Conservation (phyloP, 371 early-diverging fungal species). For the Syncephalastrum racemosum region DNA sequence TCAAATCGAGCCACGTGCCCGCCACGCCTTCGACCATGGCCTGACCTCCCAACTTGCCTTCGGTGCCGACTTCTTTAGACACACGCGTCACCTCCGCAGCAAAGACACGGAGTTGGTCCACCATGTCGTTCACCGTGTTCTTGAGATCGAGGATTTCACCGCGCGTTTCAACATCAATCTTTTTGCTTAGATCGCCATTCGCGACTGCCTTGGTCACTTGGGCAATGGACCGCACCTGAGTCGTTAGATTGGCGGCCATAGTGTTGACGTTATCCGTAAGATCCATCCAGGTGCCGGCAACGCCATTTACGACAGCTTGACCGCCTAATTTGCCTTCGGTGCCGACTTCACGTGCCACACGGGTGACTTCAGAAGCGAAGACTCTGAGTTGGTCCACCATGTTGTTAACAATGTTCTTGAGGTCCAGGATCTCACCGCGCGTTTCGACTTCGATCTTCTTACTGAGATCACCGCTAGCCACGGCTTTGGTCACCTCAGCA, state of each 20-base stretch:
- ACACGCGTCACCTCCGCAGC: constrained; percentile 22
- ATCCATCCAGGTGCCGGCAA: constrained; percentile 42
- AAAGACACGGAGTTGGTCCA: constrained; percentile 21
- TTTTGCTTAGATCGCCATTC: constrained; percentile 17
- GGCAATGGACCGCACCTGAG: constrained; percentile 52
- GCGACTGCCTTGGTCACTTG: constrained; percentile 26
- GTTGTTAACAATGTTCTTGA: constrained; percentile 44
- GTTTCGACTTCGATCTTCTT: constrained; percentile 30
- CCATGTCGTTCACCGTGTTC: constrained; percentile 22
- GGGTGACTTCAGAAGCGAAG: constrained; percentile 61
- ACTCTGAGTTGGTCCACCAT: constrained; percentile 56
- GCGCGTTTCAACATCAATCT: constrained; percentile 19
- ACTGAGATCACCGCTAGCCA: constrained; percentile 42
- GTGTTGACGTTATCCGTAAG: constrained; percentile 41
- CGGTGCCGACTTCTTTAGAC: constrained; percentile 21
- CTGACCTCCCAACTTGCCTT: constrained; percentile 24
- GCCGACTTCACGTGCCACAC: constrained; percentile 64
- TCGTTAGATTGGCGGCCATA: constrained; percentile 46
- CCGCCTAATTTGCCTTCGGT: constrained; percentile 55
- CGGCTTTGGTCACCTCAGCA: constrained; percentile 24
- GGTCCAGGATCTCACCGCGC: constrained; percentile 42
- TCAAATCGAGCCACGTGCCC: constrained; percentile 19
- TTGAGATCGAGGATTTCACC: constrained; percentile 26
- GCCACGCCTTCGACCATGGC: constrained; percentile 16
- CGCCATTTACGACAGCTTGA: constrained; percentile 31